Evolutionary conservation across 768 basidiomycete species (phyloP).

Genomic region (Postia placenta): DNA sequence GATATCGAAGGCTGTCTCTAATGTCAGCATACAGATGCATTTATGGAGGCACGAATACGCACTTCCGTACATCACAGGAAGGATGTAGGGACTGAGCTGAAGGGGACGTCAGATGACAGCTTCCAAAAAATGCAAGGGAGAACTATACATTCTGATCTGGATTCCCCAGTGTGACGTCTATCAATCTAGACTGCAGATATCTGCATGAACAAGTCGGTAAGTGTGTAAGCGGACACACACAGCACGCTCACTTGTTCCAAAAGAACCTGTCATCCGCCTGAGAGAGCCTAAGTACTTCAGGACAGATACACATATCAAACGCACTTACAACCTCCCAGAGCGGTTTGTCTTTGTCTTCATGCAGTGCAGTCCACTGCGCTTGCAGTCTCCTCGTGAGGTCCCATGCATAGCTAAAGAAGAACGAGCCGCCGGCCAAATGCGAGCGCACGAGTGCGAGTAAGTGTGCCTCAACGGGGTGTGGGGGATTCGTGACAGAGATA

Average conservation of each 20-base stretch:
- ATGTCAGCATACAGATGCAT: neutral
- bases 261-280: conserved; percentile 96
- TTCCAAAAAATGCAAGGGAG: neutral
- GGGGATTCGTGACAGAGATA: conserved; percentile 58
- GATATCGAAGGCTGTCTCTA: conserved; percentile 71
- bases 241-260: conserved; percentile 75
- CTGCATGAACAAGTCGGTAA: too few relatives aligned
- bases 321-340: conserved; percentile 73
- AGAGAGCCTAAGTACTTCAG: conserved; percentile 4
- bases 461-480: conserved; percentile 85
- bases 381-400: conserved; percentile 88
- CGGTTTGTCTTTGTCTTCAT: conserved; percentile 45
- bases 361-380: conserved; percentile 60
- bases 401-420: conserved; percentile 88
- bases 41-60: conserved; percentile 27
- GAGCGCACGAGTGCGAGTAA: conserved; percentile 80
- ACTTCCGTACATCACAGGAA: conserved; percentile 96
- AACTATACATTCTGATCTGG: conserved; percentile 62
- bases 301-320: neutral
- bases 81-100: conserved; percentile 82
- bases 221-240: too few relatives aligned
- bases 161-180: conserved; percentile 44
- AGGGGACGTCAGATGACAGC: conserved; percentile 9
- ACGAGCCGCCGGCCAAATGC: conserved; percentile 73
- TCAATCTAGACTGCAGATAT: conserved; percentile 56